phyloP scores from a whole-genome alignment of 192 early-diverging fungal species.

The Radiomyces spectabilis region DNA sequence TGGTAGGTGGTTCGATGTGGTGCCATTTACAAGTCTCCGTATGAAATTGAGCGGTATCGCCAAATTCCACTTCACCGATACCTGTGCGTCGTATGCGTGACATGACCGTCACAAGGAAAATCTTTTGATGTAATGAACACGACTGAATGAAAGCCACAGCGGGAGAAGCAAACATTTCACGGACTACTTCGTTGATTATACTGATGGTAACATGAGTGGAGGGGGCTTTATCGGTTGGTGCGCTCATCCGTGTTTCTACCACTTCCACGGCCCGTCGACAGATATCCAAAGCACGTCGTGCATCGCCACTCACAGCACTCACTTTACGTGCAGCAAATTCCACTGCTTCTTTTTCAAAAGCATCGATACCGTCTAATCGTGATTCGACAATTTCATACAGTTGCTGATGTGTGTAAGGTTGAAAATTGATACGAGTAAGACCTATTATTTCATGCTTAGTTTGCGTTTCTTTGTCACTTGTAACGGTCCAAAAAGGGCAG shows the following conservation, averaged over 20 bases:
- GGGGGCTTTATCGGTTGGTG: constrained; percentile 7
- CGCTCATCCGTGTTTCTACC: constrained; percentile 39
- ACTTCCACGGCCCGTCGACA: constrained; percentile 77
- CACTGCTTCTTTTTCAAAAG: constrained; percentile 76
- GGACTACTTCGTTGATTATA: constrained; percentile 72
- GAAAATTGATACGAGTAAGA: constrained; percentile 85
- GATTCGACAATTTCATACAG: constrained; percentile 81
- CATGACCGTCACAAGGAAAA: constrained; percentile 74
- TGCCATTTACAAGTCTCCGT: constrained; percentile 61
- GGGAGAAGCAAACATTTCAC: constrained; percentile 82
- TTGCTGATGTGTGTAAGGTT: constrained; percentile 84
- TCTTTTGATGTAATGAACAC: constrained; percentile 75
- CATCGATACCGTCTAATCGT: constrained; percentile 61
- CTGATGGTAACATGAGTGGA: constrained; percentile 51
- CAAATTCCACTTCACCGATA: constrained; percentile 64
- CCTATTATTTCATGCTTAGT: too few species aligned
- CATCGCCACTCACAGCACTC: constrained; percentile 92
- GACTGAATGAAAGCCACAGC: constrained; percentile 62
- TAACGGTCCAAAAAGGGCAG: too few species aligned
- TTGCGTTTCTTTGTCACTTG: too few species aligned
- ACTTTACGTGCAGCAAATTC: constrained; percentile 95
- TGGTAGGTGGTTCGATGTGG: constrained; percentile 46
- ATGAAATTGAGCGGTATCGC: constrained; percentile 61
- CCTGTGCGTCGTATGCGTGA: constrained; percentile 57
- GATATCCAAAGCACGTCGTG: constrained; percentile 89